Base-by-base conservation (phyloP, 345 rosid genomes). In the Citropsis articulata region DNA sequence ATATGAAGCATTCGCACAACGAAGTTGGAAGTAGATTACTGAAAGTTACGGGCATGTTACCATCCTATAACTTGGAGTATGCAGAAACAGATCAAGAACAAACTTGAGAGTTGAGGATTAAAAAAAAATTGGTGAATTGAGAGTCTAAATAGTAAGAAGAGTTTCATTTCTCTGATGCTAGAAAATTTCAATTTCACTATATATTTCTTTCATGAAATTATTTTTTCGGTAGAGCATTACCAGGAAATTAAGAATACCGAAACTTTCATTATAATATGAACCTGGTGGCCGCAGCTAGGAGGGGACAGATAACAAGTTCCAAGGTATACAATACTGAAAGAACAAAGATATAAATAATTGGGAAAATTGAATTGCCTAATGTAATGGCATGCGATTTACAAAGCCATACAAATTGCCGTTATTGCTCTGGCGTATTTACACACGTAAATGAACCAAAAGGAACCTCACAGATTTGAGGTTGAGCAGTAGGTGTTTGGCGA, bases 401-500 rank as follows among this genome's bases (percentile, higher is more conserved):
- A 66, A 63, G 31, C 72, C 35, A 25, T 53, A 27, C 24, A 76
- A 25, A n/a, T 33, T 75, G 60, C 8, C 2, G 55, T 16, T 5
- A 53, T 18, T 31, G 79, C 35, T 53, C 36, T 24, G 65, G 14
- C 35, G 5, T 76, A 76, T 76, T 53, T 76, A 76, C 72, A 66
- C 71, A 66, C 55, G 66, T 36, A 36, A 22, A 76, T 76, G 55
- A 56, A 66, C 65, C 65, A 33, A 53, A 72, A 75, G 71, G 50
- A 31, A n/a, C 25, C 3, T 76, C 70, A 73, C 53, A 7, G 66
- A 28, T 74, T 73, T 28, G 77, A 80, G 73, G 77, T 73, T 12
- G 79, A 74, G 76, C 81, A 80, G 71, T 42, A 42, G 48, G 50
- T 7, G 57, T 71, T 42, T 24, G 81, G 12, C 2, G 81, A 55